These are phyloP conservation scores for Huntiella bhutanensis DNA, from an alignment of 2,329 filamentous ascomycete species.

Conservation along the genomic window DNA sequence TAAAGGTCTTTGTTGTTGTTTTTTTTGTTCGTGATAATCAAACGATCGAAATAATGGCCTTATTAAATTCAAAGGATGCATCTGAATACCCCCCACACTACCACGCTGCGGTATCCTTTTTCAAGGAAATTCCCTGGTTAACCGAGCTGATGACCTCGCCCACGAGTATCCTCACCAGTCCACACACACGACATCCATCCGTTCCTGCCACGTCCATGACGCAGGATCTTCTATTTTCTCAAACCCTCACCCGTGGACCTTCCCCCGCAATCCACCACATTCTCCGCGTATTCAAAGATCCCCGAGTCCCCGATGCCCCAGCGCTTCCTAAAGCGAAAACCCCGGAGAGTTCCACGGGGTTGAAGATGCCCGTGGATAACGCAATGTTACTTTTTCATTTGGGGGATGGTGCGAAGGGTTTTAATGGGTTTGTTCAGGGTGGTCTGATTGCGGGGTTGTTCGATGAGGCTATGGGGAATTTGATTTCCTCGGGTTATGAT, in stretches of 20 bases:
- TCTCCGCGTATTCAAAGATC: constrained; percentile 14
- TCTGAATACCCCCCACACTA: too few relatives aligned
- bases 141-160: constrained; percentile 4
- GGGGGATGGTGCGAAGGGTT: constrained; percentile 14
- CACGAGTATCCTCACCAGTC: not conserved
- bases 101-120: constrained; percentile 4
- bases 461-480: constrained; percentile 17
- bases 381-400: constrained; percentile 15
- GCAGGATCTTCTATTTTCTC: constrained; percentile 12
- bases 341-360: constrained; percentile 4
- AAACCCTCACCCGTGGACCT: constrained; percentile 9
- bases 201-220: not conserved
- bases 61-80: too few relatives aligned
- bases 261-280: constrained; percentile 13
- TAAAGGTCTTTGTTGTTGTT: too few relatives aligned
- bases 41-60: too few relatives aligned
- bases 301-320: not conserved
- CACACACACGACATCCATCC: not conserved
- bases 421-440: constrained; percentile 15
- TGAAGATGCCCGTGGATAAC: constrained; percentile 11
- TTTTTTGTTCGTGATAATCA: too few relatives aligned
- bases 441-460: constrained; percentile 14
- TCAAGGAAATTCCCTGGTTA: constrained; percentile 11
- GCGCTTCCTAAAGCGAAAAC: not conserved
- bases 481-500: constrained; percentile 14